These are phyloP conservation scores for Diplodia corticola DNA, from an alignment of 2,329 filamentous ascomycete genomes.

Conservation along the genomic window DNA sequence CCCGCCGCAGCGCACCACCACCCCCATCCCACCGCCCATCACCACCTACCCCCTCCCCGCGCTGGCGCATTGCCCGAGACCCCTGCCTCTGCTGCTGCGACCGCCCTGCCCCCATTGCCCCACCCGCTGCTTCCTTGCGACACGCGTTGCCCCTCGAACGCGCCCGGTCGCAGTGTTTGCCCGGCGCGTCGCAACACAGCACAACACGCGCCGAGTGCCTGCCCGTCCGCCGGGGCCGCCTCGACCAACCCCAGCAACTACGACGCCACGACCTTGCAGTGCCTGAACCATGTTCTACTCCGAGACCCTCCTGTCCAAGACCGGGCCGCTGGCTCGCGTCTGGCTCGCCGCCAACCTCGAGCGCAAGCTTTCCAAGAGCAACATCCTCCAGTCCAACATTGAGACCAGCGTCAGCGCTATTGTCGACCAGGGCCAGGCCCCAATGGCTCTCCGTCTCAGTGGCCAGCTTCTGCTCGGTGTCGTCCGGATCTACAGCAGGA, in stretches of 20 bases:
- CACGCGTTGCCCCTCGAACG: conserved; percentile 15
- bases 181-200: conserved; percentile 18
- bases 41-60: conserved; percentile 1
- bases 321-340: conserved; percentile 92
- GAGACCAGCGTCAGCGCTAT: conserved; percentile 94
- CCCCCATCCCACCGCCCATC: conserved; percentile 15
- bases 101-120: not conserved
- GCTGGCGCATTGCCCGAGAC: not conserved
- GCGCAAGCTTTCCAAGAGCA: conserved; percentile 96
- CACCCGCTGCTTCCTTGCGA: not conserved
- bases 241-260: not conserved
- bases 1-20: conserved; percentile 10
- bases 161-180: conserved; percentile 19
- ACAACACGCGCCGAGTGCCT: conserved; percentile 22
- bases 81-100: not conserved
- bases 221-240: conserved; percentile 8
- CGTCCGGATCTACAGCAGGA: conserved; percentile 95
- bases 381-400: conserved; percentile 92
- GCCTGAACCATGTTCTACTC: conserved; percentile 86
- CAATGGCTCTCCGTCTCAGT: conserved; percentile 90
- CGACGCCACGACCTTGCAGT: no score
- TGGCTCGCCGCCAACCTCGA: conserved; percentile 98
- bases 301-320: conserved; percentile 92
- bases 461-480: conserved; percentile 94
- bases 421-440: conserved; percentile 87